Conservation (phyloP, 106 monocot genomes). For the Triglochin maritima region DNA sequence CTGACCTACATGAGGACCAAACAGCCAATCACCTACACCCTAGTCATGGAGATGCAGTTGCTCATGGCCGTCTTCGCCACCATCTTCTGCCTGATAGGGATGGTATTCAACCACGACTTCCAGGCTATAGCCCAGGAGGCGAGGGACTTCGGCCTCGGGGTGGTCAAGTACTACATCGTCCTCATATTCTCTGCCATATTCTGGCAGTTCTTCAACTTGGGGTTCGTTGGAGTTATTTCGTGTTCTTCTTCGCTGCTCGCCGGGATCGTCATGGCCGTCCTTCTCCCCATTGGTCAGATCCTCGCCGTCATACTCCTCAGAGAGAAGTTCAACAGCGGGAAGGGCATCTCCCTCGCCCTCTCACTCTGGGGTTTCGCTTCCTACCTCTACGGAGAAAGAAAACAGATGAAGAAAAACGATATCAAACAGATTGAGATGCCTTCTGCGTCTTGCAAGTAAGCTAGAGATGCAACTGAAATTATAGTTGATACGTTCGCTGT, state of each 20-base stretch:
- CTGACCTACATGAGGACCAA: slow-evolving; percentile 17
- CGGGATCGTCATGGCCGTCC: slow-evolving; percentile 41
- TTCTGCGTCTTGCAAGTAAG: too few relatives aligned
- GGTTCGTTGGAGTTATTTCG: slow-evolving; percentile 42
- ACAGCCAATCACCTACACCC: slow-evolving; percentile 15
- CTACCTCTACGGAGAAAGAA: slow-evolving; percentile 11
- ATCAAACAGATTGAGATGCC: too few relatives aligned
- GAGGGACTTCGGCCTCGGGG: slow-evolving; percentile 31
- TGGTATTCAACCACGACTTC: slow-evolving; percentile 16
- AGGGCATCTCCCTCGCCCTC: slow-evolving; percentile 15
- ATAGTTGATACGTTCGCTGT: too few relatives aligned
- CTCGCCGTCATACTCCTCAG: slow-evolving; percentile 21
- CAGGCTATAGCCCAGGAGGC: slow-evolving; percentile 42
- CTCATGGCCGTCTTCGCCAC: slow-evolving; percentile 7
- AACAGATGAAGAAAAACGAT: neutral
- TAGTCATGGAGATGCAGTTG: slow-evolving; percentile 46
- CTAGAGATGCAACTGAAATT: too few relatives aligned
- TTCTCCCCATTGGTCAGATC: slow-evolving; percentile 50
- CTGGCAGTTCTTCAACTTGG: slow-evolving; percentile 55
- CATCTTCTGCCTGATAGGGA: slow-evolving; percentile 7
- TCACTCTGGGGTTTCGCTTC: slow-evolving; percentile 25
- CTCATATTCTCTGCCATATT: slow-evolving; percentile 23
- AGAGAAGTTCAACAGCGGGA: slow-evolving; percentile 16
- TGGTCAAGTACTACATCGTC: slow-evolving; percentile 47
- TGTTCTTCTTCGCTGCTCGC: slow-evolving; percentile 52